A percentile compares a stretch with the other conserved stretches of the same genome.
These are phyloP conservation scores for Phylloporus sp. DNA, from an alignment of 768 basidiomycete species.

Conservation along the genomic window DNA sequence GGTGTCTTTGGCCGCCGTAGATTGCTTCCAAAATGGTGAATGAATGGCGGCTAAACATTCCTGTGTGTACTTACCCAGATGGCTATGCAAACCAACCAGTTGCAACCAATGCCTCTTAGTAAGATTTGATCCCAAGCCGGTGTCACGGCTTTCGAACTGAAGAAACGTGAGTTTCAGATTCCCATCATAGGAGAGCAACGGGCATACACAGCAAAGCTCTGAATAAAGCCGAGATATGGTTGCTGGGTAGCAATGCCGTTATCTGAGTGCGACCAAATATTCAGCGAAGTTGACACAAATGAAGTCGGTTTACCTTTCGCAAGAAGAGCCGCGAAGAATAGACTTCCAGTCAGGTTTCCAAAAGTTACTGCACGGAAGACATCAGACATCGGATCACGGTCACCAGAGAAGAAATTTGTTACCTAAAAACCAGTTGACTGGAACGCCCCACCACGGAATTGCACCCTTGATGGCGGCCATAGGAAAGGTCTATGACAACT, in stretches of 20 bases:
- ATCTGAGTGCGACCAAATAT: conserved; percentile 33
- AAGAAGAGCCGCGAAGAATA: conserved; percentile 65
- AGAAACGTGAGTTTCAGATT: conserved; percentile 1
- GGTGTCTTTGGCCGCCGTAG: conserved; percentile 60
- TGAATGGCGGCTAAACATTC: background rate
- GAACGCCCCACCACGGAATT: conserved; percentile 67
- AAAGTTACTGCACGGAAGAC: conserved; percentile 48
- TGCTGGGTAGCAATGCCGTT: conserved; percentile 53
- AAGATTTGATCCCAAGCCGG: conserved; percentile 72
- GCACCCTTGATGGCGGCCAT: conserved; percentile 60
- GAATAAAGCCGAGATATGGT: conserved; percentile 54
- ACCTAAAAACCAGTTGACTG: conserved; percentile 68
- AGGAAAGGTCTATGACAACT: conserved; percentile 50
- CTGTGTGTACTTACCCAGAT: conserved; percentile 52
- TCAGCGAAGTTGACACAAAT: background rate
- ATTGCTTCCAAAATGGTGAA: conserved; percentile 46
- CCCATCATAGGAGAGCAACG: background rate
- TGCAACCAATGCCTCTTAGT: conserved; percentile 68
- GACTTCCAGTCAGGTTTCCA: conserved; percentile 63
- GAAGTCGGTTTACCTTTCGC: conserved; percentile 48
- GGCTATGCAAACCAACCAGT: conserved; percentile 70
- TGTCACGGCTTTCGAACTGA: conserved; percentile 56
- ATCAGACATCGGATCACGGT: background rate
- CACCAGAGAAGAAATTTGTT: conserved; percentile 8
- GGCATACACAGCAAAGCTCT: conserved; percentile 52